These are phyloP conservation scores for Nicotiana undulata DNA, from an alignment of 257 asterid genomes.

Conservation along the genomic window DNA sequence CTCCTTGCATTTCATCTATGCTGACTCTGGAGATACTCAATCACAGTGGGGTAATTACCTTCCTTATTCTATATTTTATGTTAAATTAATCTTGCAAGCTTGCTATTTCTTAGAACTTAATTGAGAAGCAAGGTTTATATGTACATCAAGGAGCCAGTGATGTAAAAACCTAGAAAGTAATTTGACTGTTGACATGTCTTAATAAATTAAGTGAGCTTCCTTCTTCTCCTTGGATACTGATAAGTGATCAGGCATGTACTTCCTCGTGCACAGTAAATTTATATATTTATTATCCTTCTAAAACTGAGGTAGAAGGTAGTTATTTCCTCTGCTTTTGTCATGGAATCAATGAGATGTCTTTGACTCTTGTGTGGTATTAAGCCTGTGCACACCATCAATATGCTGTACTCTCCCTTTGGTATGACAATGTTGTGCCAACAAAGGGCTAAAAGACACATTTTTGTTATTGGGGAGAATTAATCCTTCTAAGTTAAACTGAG, in stretches of 20 bases:
- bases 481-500: not conserved
- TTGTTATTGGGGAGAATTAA: not conserved
- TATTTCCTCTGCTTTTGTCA: not conserved
- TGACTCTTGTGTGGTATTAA: not conserved
- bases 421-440: not conserved
- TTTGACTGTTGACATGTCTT: not conserved
- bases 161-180: not conserved
- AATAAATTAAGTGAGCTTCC: not conserved
- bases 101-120: not conserved
- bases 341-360: not conserved
- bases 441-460: not conserved
- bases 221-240: not conserved
- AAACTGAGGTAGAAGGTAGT: not conserved
- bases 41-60: constrained; percentile 78
- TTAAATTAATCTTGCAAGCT: not conserved
- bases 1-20: constrained; percentile 32
- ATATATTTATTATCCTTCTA: not conserved
- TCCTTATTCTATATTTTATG: constrained; percentile 10
- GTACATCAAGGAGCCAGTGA: not conserved
- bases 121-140: not conserved
- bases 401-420: not conserved
- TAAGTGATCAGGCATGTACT: not conserved
- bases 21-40: constrained; percentile 31
- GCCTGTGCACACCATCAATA: not conserved
- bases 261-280: not conserved